Evolutionary conservation across 129 eudicot genomes (phyloP), one percentile per base, ranked within the genome.

Genomic region (Flaveria linearis): DNA sequence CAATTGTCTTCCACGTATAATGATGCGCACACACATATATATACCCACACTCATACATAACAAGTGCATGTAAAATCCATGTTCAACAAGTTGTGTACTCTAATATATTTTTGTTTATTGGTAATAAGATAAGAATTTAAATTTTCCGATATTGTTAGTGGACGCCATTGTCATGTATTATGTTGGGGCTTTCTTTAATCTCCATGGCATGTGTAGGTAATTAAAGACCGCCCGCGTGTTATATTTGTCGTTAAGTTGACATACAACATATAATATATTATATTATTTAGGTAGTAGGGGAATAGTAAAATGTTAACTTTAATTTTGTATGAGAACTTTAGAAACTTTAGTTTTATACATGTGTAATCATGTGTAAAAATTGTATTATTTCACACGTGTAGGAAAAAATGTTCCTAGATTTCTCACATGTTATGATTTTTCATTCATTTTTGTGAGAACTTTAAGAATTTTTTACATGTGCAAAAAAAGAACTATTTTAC

Each of bases 91-190:
- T 61, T 60, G 22, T 4, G 49, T 41, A 73, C 45, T 41, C 25
- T 23, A 71, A 28, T 28, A 17, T 80, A 73, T 52, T 72, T 79
- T 50, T 36, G 43, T 78, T 60, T 46, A 58, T 60, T 52, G 78
- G 26, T 39, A 62, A 72, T 42, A 72, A 79, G 73, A 63, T 72
- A 79, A 79, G 73, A 79, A 79, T 51, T 56, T 72, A 5, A 50
- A 79, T 23, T 50, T 63, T 64, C 78, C 68, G 5, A 3, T 36
- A 36, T 60, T 51, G 83, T 22, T 52, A 65, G 83, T 79, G 73
- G 74, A 60, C 2, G 60, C 73, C 68, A 55, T n/a, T 62, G 51
- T 62, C 47, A 33, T 71, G 76, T 57, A 50, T 70, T 33, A 47
- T 16, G 9, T 61, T 15, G 20, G 23, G 50, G 17, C 41, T 69